Base-by-base conservation (phyloP, 441 rosid species). In the Melastoma candidum region DNA sequence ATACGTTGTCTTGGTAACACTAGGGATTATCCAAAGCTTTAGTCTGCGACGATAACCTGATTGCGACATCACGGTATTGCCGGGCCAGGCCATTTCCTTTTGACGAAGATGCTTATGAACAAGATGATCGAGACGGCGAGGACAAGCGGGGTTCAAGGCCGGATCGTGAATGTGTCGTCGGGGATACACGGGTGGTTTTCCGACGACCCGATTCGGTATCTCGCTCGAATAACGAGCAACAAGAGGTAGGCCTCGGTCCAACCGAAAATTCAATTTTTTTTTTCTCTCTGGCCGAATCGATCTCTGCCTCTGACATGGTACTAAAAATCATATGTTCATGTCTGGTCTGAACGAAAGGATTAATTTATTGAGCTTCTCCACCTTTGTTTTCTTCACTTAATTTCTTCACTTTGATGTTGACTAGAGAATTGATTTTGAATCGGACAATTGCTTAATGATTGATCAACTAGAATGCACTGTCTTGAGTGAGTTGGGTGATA, bases 121-220 rank as follows among this genome's bases (percentile, higher is more conserved):
- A 87, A 72, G 69, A 80, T 90, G 90, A 74, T 68, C 4, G 74
- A 77, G 56, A 87, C 96, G 48, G 95, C 96, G n/a, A 60, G 59
- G 46, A 71, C 24, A 49, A 69, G 76, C 22, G 85, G 95, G 53
- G 57, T 80, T 12, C 92, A 76, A 67, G 92, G 97, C 43, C 76
- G 98, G 48, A 80, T 87, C 49, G 90, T 87, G 68, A 85, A 90
- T 66, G 95, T 90, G 3, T 75, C 97, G 3, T 87, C 97, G 17
- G 72, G 64, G 26, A 71, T 90, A 13, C 92, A 84, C 54, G 68
- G 85, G 26, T 90, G 97, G 97, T 87, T 87, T 63, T 71, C 88
- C 12, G 97, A 89, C 59, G 84, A 90, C 53, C 67, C 72, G 73
- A 69, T 86, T 67, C 81, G 62, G 36, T 75, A 82, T 65, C 87